Base-by-base conservation (phyloP, 441 rosid species). In the Erodium texanum region DNA sequence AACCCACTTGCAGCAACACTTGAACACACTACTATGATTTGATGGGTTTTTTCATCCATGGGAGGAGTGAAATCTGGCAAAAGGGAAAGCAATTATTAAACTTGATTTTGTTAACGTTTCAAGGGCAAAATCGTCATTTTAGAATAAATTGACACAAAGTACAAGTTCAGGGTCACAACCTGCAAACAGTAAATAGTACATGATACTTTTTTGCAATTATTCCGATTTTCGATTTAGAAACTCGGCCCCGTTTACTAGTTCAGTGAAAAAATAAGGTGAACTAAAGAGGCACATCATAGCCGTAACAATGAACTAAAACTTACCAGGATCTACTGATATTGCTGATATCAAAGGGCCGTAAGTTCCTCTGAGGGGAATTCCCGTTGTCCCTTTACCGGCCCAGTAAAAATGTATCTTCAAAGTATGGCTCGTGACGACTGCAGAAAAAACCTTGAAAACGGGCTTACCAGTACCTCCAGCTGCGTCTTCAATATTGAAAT, bases 341-440 rank as follows among this genome's bases (percentile, higher is more conserved):
- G 97, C 97, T 71, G 97, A 93, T 43, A 93, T 83, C 34, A 86
- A 81, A 77, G 97, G 96, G 23, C 98, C 98, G 65, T 93, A 93
- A 71, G 66, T 71, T 76, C 97, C 98, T 83, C 97, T 81, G 0
- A 58, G 15, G 5, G 97, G 98, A 61, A 93, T 89, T 64, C 96
- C 97, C 2, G 96, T 93, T 56, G 98, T 93, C 52, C 98, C 96
- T 78, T 79, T 90, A 24, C 92, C 98, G 71, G 89, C 91, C 96
- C 97, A 89, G 73, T 87, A 80, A 16, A 92, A 73, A 32, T 80
- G 89, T 52, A 89, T 86, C 88, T 92, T 84, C 71, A 92, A 73
- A 2, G 85, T 86, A 61, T 84, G 59, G 68, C 79, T 81, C 1
- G 82, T 86, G 71, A 89, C 83, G 38, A 20, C 62, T 10, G 80